phyloP scores from a whole-genome alignment of 495 filamentous ascomycete genomes.

The Penicillium alfredii region DNA sequence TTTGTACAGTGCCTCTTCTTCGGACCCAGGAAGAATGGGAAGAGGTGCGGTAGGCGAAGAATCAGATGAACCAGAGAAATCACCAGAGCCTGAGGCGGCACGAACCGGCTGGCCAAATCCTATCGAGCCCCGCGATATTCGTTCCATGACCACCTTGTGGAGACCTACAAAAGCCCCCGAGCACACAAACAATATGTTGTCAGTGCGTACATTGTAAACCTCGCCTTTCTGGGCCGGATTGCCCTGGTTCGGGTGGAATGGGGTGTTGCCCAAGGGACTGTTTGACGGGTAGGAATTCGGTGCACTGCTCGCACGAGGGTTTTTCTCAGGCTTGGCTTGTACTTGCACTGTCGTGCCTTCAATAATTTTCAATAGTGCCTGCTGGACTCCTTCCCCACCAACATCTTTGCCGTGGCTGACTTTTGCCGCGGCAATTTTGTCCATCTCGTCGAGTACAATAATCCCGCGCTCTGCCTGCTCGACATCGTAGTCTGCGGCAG shows the following conservation, averaged over 20 bases:
- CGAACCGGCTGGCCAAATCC: constrained; percentile 86
- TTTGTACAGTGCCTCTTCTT: constrained; percentile 57
- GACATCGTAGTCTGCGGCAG: constrained; percentile 86
- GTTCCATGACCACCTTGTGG: constrained; percentile 78
- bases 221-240: constrained; percentile 62
- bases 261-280: constrained; percentile 41
- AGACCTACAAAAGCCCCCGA: constrained; percentile 93
- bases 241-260: constrained; percentile 34
- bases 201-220: constrained; percentile 83
- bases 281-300: constrained; percentile 44
- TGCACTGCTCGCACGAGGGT: constrained; percentile 42
- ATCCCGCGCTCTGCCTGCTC: constrained; percentile 84
- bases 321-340: constrained; percentile 74
- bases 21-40: constrained; percentile 42
- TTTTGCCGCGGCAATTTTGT: constrained; percentile 82
- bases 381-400: constrained; percentile 89
- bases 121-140: constrained; percentile 81
- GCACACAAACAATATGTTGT: constrained; percentile 95
- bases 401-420: constrained; percentile 74
- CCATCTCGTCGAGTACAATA: constrained; percentile 91
- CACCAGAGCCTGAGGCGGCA: constrained; percentile 25
- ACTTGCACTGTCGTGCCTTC: constrained; percentile 88
- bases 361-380: constrained; percentile 90
- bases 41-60: constrained; percentile 38
- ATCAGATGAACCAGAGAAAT: constrained; percentile 18